Base-by-base conservation (phyloP, 2,329 filamentous ascomycete species). In the Epichloe elymi region DNA sequence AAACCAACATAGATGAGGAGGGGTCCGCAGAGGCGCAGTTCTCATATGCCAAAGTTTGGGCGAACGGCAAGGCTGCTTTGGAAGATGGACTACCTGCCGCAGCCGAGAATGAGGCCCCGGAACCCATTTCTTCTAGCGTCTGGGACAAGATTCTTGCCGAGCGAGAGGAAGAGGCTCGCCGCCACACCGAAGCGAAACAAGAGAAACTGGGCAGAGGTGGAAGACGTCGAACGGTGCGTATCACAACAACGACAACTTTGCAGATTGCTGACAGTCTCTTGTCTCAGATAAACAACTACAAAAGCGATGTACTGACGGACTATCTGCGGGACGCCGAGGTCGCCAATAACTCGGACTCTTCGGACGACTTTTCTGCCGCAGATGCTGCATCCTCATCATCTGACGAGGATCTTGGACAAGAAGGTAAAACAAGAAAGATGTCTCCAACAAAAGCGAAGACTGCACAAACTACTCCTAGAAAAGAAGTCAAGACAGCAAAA, bases 111-210 rank as follows among this genome's bases (percentile, higher is more conserved):
- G 72, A 78, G 26, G 75, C 78, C 6, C 71, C 76, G 5, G 65
- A 73, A 7, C 71, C 74, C 0, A 73, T 83, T 10, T 83, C 83
- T 59, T 75, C 79, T 14, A 82, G 80, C 37, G 80, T 94, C 0
- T 98, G 94, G 94, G 89, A 95, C 50, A 84, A 83, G 59, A 96
- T 98, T 53, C 73, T 98, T 37, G 81, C 83, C 49, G 80, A 94
- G 62, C 82, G 93, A 55, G 88, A 95, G 65, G 81, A 79, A 41
- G 81, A 85, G 50, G 90, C 89, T 3, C 76, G 79, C n/a, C 80
- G 80, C 51, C 82, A 89, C 59, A 81, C 82, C 7, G 82, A 82
- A 36, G 74, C 63, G 15, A 80, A 82, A 53, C 75, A 82, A 46
- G 80, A 94, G 63, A 79, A 79, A n/a, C 79, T 96, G 46, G 93